Conservation (phyloP, 306 rosid species). For the Gleditsia sinensis region DNA sequence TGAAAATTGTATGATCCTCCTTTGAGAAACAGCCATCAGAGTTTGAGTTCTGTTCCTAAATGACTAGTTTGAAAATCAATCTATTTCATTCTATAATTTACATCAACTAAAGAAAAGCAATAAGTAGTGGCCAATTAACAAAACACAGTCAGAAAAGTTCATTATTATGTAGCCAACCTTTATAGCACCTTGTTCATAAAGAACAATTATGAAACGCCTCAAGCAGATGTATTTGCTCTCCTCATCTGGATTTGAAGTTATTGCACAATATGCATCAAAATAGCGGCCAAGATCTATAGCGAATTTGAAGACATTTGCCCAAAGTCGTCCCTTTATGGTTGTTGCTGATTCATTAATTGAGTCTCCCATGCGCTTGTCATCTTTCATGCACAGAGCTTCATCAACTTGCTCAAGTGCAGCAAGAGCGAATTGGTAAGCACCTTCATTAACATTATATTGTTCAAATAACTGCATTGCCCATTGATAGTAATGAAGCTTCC, state of each 20-base stretch:
- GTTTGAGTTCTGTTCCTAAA: background rate
- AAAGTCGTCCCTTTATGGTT: slow-evolving; percentile 79
- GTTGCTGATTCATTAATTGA: slow-evolving; percentile 60
- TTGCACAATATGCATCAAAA: slow-evolving; percentile 92
- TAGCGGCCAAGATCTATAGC: slow-evolving; percentile 76
- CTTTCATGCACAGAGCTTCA: slow-evolving; percentile 57
- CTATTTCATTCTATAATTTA: slow-evolving; percentile 1
- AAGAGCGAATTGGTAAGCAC: slow-evolving; percentile 95
- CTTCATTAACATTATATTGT: slow-evolving; percentile 79
- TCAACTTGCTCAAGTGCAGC: slow-evolving; percentile 98
- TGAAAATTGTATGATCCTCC: slow-evolving; percentile 18
- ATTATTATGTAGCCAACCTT: slow-evolving; percentile 56
- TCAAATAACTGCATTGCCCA: slow-evolving; percentile 96
- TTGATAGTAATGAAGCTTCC: slow-evolving; percentile 88
- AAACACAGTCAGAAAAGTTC: slow-evolving; percentile 15
- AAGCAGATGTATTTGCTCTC: slow-evolving; percentile 90
- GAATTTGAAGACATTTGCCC: slow-evolving; percentile 95
- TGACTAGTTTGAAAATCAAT: background rate
- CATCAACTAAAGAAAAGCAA: slow-evolving; percentile 1
- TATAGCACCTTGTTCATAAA: slow-evolving; percentile 76
- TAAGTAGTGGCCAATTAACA: slow-evolving; percentile 12
- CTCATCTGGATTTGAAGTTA: slow-evolving; percentile 94
- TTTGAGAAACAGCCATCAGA: slow-evolving; percentile 11
- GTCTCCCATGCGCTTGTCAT: slow-evolving; percentile 37
- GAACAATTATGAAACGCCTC: slow-evolving; percentile 90